Base-by-base conservation (phyloP, 805 yeast species). In the Huiozyma sinensis region DNA sequence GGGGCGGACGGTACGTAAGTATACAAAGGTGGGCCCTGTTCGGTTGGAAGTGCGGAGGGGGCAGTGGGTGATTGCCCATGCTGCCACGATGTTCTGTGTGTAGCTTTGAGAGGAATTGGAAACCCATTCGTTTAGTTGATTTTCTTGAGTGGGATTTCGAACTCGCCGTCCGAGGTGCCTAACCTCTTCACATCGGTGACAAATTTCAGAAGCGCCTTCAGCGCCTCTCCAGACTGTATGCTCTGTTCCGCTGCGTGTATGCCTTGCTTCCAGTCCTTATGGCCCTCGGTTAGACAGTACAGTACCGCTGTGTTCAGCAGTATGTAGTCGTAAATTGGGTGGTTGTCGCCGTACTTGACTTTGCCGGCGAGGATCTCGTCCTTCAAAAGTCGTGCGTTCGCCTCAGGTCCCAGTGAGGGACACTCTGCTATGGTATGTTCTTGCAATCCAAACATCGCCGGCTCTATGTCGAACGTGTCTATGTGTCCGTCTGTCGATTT, bases 251-350 rank as follows among this genome's bases (percentile, higher is more conserved):
- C 97, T 24, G 78, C 55, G 43, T 65, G 67, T 5, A 86, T 90
- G 29, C 97, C 99, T 7, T 77, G 72, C 45, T 70, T 74, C 92
- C 95, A 92, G 52, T 73, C 65, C 27, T 60, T 61, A 2, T 87
- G 79, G 6, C 69, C 58, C 2, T 94, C 95, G 9, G 82, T 72
- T 27, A 88, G 77, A 30, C 83, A 85, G 1, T 90, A 89, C 45
- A 92, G 67, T 0, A 95, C 95, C 3, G 89, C 89, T 17, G 94
- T 73, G 62, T 92, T 92, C 73, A 92, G 64, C 45, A 90, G 62
- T n/a, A 92, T 92, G 65, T 89, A 92, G 64, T 92, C 96, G 42
- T 81, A 78, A 11, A 89, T 65, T 3, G 97, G 85, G 49, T 72
- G 61, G 36, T 67, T 63, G 46, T 77, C 68, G 28, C 75, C 71